Conservation (phyloP, 2,329 filamentous ascomycete genomes). For the Pyrenochaeta sp. region DNA sequence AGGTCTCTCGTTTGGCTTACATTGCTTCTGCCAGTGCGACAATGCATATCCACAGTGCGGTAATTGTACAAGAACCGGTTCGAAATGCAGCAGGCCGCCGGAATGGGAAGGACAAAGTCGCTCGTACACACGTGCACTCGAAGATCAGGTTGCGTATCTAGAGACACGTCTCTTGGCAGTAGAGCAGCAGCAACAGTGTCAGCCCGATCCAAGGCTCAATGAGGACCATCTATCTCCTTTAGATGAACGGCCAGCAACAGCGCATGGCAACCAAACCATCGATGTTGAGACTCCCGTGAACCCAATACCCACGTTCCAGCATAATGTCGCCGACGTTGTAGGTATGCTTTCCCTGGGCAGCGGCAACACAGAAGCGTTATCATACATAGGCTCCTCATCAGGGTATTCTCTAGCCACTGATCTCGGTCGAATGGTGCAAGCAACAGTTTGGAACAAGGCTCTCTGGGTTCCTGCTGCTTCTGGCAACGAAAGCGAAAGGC, state of each 20-base stretch:
- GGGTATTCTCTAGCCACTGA: constrained; percentile 60
- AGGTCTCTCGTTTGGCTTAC: background rate
- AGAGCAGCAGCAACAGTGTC: constrained; percentile 4
- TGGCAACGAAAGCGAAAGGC: constrained; percentile 8
- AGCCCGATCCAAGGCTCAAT: background rate
- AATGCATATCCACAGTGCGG: constrained; percentile 15
- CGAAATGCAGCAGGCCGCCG: constrained; percentile 15
- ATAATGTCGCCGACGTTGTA: constrained; percentile 38
- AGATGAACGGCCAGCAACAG: background rate
- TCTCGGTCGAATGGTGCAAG: constrained; percentile 63
- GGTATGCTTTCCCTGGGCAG: constrained; percentile 61
- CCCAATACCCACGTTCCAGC: constrained; percentile 1
- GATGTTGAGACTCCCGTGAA: background rate
- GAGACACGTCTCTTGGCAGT: constrained; percentile 11
- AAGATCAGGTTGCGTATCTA: constrained; percentile 19
- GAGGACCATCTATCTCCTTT: background rate
- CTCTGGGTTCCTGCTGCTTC: constrained; percentile 33
- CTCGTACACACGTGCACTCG: constrained; percentile 19
- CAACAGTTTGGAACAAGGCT: constrained; percentile 63
- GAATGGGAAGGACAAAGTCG: constrained; percentile 7
- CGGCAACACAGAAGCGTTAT: constrained; percentile 55
- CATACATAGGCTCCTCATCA: constrained; percentile 61
- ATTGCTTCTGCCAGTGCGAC: constrained; percentile 13
- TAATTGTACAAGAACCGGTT: constrained; percentile 16
- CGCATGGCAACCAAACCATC: background rate